These are phyloP conservation scores for Lunularia cruciata DNA, from an alignment of 225 moss, liverwort and hornwort genomes.

Conservation along the genomic window DNA sequence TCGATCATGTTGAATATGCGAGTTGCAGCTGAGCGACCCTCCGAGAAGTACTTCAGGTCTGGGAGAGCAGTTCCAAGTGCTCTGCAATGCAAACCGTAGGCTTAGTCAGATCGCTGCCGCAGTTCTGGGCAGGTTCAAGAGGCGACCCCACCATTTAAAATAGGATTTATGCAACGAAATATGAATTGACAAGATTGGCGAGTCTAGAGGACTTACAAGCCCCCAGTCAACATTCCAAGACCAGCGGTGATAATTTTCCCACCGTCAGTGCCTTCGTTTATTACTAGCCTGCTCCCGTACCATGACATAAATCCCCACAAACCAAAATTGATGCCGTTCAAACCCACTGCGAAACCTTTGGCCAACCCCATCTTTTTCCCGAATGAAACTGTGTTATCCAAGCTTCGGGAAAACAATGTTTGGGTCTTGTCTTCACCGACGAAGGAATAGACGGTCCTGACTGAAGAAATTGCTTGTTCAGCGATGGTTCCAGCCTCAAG, in stretches of 20 bases:
- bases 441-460: conserved; percentile 82
- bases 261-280: conserved; percentile 42
- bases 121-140: no score
- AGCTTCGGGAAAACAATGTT: conserved; percentile 45
- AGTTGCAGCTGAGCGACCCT: conserved; percentile 63
- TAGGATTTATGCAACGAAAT: no score
- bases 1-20: conserved; percentile 75
- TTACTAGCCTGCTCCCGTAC: conserved; percentile 75
- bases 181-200: not conserved
- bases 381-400: conserved; percentile 54
- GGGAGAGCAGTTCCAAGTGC: conserved; percentile 72
- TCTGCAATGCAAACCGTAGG: no score
- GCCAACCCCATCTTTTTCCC: conserved; percentile 71
- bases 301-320: conserved; percentile 77
- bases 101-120: not conserved
- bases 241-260: conserved; percentile 67
- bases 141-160: no score
- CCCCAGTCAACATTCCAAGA: conserved; percentile 67
- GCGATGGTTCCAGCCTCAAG: conserved; percentile 55
- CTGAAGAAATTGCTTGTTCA: conserved; percentile 66
- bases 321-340: conserved; percentile 64
- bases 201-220: conserved; percentile 47
- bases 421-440: conserved; percentile 64
- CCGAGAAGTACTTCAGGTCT: conserved; percentile 63
- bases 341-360: conserved; percentile 71